A percentile compares a stretch with the other conserved stretches of the same genome.
Conservation (phyloP, 208 protist genomes). For the Blechomonas ayalai region DNA sequence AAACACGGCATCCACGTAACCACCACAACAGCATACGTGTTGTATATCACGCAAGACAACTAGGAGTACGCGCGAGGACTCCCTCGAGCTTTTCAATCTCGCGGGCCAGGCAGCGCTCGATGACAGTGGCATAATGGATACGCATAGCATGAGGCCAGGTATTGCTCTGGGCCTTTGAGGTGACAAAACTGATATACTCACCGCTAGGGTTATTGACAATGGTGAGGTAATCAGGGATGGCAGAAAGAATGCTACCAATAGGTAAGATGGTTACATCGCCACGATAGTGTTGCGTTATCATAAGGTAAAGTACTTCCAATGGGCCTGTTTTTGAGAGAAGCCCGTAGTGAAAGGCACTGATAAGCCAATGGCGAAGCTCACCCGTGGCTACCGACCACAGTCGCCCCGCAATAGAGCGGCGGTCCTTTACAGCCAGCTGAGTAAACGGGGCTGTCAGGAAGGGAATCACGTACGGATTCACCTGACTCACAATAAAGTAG, state of each 20-base stretch:
- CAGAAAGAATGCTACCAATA: slow-evolving; percentile 30
- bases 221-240: slow-evolving; percentile 54
- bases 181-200: slow-evolving; percentile 53
- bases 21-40: no score
- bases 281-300: slow-evolving; percentile 48
- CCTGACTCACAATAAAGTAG: slow-evolving; percentile 73
- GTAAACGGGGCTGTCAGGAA: slow-evolving; percentile 42
- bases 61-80: no score
- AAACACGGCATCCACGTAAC: no score
- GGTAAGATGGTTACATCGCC: slow-evolving; percentile 69
- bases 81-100: slow-evolving; percentile 21
- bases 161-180: slow-evolving; percentile 25
- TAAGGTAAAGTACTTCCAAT: slow-evolving; percentile 26
- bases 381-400: slow-evolving; percentile 19
- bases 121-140: slow-evolving; percentile 29
- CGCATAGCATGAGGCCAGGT: slow-evolving; percentile 61
- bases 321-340: slow-evolving; percentile 26
- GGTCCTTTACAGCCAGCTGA: slow-evolving; percentile 8
- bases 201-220: slow-evolving; percentile 53
- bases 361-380: slow-evolving; percentile 29
- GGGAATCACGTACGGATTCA: slow-evolving; percentile 77
- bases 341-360: slow-evolving; percentile 27
- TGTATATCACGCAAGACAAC: no score
- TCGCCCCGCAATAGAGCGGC: slow-evolving; percentile 11
- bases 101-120: slow-evolving; percentile 31